Evolutionary conservation across 2,329 filamentous ascomycete genomes (phyloP).

Genomic region (Ophioceras dolichostomum): DNA sequence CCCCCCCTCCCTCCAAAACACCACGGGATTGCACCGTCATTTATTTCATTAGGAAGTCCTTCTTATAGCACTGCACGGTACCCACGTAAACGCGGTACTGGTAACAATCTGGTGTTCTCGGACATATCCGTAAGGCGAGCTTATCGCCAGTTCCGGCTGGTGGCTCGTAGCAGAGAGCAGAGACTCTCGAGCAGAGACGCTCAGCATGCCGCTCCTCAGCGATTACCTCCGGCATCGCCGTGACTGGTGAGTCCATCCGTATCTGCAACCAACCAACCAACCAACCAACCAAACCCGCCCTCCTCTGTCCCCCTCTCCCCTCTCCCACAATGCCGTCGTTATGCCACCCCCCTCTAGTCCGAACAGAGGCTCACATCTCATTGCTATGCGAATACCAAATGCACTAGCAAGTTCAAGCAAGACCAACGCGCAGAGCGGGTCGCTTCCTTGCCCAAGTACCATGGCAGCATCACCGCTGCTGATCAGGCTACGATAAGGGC

Average conservation of each 20-base stretch:
- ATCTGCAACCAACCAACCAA: not conserved
- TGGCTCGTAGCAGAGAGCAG: too few relatives aligned
- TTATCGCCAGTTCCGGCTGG: not conserved
- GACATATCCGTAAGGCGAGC: not conserved
- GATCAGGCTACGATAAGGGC: constrained; percentile 59
- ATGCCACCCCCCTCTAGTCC: not conserved
- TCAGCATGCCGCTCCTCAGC: not conserved
- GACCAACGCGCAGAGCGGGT: constrained; percentile 61
- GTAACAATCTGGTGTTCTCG: not conserved
- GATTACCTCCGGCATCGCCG: constrained; percentile 4
- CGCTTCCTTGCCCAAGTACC: constrained; percentile 51
- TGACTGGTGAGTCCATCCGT: constrained; percentile 6
- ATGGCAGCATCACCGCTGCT: constrained; percentile 45
- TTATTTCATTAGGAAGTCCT: too few relatives aligned
- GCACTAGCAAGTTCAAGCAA: constrained; percentile 63
- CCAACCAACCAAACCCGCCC: not conserved
- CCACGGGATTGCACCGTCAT: too few relatives aligned
- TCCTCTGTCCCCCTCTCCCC: not conserved
- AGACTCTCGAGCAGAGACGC: too few relatives aligned
- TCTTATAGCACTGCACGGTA: not conserved
- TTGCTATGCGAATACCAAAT: constrained; percentile 18
- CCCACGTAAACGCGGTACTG: not conserved
- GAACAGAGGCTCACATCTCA: not conserved
- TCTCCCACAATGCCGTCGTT: constrained; percentile 1
- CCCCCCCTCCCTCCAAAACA: too few relatives aligned